Conservation (phyloP, 768 basidiomycete species). For the Amanita subjunquillea region DNA sequence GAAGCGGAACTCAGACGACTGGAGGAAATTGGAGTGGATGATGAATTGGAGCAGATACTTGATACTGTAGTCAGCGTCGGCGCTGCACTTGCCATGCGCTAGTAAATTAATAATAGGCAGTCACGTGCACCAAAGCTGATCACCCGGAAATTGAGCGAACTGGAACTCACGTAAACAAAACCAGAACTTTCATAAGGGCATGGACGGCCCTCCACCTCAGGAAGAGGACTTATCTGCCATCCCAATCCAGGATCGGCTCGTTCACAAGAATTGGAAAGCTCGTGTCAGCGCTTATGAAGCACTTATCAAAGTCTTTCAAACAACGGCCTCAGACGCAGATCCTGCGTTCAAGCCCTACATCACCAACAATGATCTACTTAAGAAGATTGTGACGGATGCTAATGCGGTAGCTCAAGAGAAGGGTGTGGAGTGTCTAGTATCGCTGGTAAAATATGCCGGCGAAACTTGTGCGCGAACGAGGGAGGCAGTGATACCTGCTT, state of each 20-base stretch:
- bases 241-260: conserved; percentile 68
- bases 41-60: conserved; percentile 44
- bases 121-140: conserved; percentile 1
- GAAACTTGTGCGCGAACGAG: conserved; percentile 78
- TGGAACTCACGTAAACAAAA: conserved; percentile 4
- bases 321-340: conserved; percentile 87
- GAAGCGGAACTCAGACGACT: conserved; percentile 28
- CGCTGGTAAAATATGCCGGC: conserved; percentile 85
- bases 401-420: conserved; percentile 99
- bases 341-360: conserved; percentile 88
- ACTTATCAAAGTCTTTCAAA: conserved; percentile 78
- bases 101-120: neutral
- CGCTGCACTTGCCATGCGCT: conserved; percentile 35
- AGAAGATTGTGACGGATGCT: conserved; percentile 81
- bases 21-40: conserved; percentile 36
- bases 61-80: conserved; percentile 52
- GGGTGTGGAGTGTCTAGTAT: conserved; percentile 80
- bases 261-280: conserved; percentile 99
- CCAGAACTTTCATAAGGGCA: conserved; percentile 19
- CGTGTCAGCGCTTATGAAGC: conserved; percentile 87
- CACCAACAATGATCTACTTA: conserved; percentile 66
- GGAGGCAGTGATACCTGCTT: conserved; percentile 72
- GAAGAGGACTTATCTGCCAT: conserved; percentile 90
- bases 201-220: conserved; percentile 87
- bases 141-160: neutral